A percentile compares a stretch with the other conserved stretches of the same genome.
Evolutionary conservation across 148 eudicot species (phyloP).

Genomic region (Fagopyrum esculentum): DNA sequence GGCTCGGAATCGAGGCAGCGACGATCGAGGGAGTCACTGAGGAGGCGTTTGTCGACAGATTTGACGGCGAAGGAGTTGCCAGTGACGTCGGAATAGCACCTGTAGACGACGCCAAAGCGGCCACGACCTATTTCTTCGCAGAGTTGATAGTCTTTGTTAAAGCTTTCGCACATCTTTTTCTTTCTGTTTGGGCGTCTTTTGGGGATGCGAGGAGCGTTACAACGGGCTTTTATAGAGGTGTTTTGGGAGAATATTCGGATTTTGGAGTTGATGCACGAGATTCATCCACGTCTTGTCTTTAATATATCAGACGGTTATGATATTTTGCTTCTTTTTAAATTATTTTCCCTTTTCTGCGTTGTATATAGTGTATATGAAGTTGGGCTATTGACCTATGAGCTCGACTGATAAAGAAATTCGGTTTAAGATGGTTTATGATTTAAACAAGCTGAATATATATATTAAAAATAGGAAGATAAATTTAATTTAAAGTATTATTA

Average conservation of each 20-base stretch:
- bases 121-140: slow-evolving; percentile 65
- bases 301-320: background rate
- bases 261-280: background rate
- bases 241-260: slow-evolving; percentile 1
- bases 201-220: background rate
- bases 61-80: slow-evolving; percentile 40
- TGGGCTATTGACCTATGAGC: no score
- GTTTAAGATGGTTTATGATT: no score
- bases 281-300: background rate
- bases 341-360: no score
- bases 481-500: no score
- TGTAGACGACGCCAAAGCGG: slow-evolving; percentile 52
- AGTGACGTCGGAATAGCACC: slow-evolving; percentile 35
- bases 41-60: slow-evolving; percentile 38
- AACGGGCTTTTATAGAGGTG: background rate
- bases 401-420: no score
- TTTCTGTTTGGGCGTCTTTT: background rate
- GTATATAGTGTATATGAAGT: no score
- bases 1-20: slow-evolving; percentile 40
- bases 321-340: background rate
- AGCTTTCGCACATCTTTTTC: slow-evolving; percentile 33
- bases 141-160: slow-evolving; percentile 38
- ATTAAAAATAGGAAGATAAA: no score
- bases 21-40: slow-evolving; percentile 37
- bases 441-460: no score